Evolutionary conservation across 2,329 filamentous ascomycete genomes (phyloP).

Genomic region (Xylaria multiplex): DNA sequence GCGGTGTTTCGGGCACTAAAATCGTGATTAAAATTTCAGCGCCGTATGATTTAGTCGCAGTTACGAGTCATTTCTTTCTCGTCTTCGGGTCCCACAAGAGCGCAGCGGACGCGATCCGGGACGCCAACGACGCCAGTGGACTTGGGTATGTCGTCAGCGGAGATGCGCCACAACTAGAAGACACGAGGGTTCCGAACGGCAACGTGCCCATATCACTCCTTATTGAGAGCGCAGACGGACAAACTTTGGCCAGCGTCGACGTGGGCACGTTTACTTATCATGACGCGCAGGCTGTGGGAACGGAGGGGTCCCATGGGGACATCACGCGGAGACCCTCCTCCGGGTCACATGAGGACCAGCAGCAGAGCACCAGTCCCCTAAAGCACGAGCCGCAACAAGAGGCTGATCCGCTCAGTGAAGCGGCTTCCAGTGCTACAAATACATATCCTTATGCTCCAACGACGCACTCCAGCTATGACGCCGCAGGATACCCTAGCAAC

Average conservation of each 20-base stretch:
- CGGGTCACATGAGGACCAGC: constrained; percentile 57
- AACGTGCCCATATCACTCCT: constrained; percentile 66
- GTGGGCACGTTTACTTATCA: constrained; percentile 59
- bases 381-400: constrained; percentile 42
- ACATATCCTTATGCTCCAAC: constrained; percentile 66
- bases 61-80: constrained; percentile 71
- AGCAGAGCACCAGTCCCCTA: constrained; percentile 55
- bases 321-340: constrained; percentile 54
- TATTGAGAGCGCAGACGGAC: constrained; percentile 62
- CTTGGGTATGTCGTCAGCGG: constrained; percentile 78
- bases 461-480: constrained; percentile 57
- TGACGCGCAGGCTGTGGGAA: constrained; percentile 50
- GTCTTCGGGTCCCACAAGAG: constrained; percentile 83
- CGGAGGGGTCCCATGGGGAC: constrained; percentile 52
- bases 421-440: constrained; percentile 58
- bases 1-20: constrained; percentile 75
- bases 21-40: constrained; percentile 79
- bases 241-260: constrained; percentile 62
- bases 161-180: constrained; percentile 71
- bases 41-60: constrained; percentile 73
- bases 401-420: constrained; percentile 44
- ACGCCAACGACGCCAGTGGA: constrained; percentile 65
- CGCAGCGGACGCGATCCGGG: constrained; percentile 71
- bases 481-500: constrained; percentile 45
- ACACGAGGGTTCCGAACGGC: constrained; percentile 60